Evolutionary conservation across 306 rosid genomes (phyloP).

Genomic region (Coriaria nepalensis): DNA sequence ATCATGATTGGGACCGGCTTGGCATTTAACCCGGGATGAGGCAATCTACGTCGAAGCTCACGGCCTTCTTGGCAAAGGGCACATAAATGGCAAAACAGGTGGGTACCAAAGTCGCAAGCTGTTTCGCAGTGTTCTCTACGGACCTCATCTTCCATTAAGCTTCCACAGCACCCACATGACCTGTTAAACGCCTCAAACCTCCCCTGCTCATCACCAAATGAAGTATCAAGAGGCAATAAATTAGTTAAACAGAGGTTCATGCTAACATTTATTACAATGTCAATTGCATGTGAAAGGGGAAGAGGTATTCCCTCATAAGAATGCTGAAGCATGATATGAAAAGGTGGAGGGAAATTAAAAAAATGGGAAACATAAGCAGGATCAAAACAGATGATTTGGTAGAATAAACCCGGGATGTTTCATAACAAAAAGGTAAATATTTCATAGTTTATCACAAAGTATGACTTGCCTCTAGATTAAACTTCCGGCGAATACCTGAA

Average conservation of each 20-base stretch:
- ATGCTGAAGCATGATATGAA: background rate
- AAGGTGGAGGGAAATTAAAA: too few species aligned
- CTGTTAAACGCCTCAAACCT: constrained; percentile 54
- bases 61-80: constrained; percentile 98
- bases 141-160: constrained; percentile 47
- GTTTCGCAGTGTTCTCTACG: constrained; percentile 72
- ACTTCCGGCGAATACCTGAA: constrained; percentile 65
- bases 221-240: background rate
- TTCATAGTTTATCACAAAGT: background rate
- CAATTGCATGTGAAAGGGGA: too few species aligned
- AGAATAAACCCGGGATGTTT: too few species aligned
- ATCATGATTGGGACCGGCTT: constrained; percentile 71
- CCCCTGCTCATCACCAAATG: constrained; percentile 40
- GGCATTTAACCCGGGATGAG: constrained; percentile 82
- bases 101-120: constrained; percentile 68
- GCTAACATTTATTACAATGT: background rate
- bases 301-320: background rate
- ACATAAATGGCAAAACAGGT: constrained; percentile 69
- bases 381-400: too few species aligned
- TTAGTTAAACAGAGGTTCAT: too few species aligned
- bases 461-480: constrained; percentile 79
- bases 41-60: constrained; percentile 77
- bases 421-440: too few species aligned
- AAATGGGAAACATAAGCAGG: too few species aligned
- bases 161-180: constrained; percentile 81